Percentiles rank a stretch among this genome's conserved stretches.
Evolutionary conservation across 768 basidiomycete species (phyloP).

Genomic region (Pulveroboletus ravenelii): DNA sequence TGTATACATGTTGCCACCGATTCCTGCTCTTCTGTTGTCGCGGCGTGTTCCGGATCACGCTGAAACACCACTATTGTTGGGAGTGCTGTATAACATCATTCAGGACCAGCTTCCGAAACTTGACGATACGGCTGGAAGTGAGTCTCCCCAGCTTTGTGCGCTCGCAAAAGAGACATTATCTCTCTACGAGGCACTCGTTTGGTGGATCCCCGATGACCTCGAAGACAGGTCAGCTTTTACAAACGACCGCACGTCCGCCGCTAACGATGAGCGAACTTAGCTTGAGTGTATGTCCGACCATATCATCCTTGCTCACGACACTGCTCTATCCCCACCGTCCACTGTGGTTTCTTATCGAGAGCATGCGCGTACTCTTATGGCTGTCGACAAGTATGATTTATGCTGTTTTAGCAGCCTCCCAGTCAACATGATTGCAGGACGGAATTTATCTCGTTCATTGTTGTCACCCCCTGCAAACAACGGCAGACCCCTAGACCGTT

Average conservation of each 20-base stretch:
- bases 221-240: conserved; percentile 30
- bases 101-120: conserved; percentile 35
- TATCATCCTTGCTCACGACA: conserved; percentile 38
- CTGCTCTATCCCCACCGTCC: conserved; percentile 53
- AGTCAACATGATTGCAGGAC: conserved; percentile 35
- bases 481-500: conserved; percentile 20
- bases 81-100: conserved; percentile 40
- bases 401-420: background rate
- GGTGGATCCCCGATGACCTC: conserved; percentile 41
- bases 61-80: conserved; percentile 34
- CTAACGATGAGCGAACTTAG: conserved; percentile 23
- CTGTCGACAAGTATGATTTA: conserved; percentile 42
- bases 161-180: conserved; percentile 41
- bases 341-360: conserved; percentile 43
- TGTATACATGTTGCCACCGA: conserved; percentile 44
- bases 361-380: conserved; percentile 47
- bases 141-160: conserved; percentile 18
- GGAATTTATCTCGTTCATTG: conserved; percentile 38
- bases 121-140: conserved; percentile 24
- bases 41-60: conserved; percentile 20
- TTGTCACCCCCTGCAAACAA: conserved; percentile 34
- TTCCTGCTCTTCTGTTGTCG: conserved; percentile 37
- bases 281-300: conserved; percentile 36
- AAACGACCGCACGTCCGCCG: background rate
- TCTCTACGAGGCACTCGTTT: conserved; percentile 53